Percentiles rank a stretch among this genome's conserved stretches.
Evolutionary conservation across 1,284 basidiomycete species (phyloP).

Genomic region (Moniliophthora roreri): DNA sequence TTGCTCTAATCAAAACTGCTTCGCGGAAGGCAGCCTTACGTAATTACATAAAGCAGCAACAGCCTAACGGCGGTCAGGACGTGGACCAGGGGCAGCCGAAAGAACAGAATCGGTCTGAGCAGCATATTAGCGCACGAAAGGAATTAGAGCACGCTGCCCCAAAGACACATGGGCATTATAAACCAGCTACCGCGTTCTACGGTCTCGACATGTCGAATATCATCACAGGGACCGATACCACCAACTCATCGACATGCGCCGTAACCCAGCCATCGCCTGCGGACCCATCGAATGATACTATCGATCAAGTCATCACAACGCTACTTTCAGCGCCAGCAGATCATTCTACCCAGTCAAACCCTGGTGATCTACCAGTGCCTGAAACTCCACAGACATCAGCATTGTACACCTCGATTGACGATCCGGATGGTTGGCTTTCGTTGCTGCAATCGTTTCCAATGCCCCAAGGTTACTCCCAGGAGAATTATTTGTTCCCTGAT

Average conservation of each 20-base stretch:
- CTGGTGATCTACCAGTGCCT: not conserved
- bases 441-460: conserved; percentile 42
- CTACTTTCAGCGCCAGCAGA: no score
- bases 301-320: no score
- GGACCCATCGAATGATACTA: not conserved
- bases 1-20: conserved; percentile 59
- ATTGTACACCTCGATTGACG: conserved; percentile 19
- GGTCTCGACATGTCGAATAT: conserved; percentile 16
- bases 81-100: conserved; percentile 3
- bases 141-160: conserved; percentile 16
- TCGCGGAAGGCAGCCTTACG: conserved; percentile 51
- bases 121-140: not conserved
- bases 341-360: not conserved
- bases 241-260: not conserved
- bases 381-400: not conserved
- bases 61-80: no score
- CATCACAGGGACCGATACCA: not conserved
- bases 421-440: conserved; percentile 52
- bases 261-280: not conserved
- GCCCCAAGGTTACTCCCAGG: not conserved
- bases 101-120: not conserved
- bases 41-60: conserved; percentile 29
- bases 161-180: conserved; percentile 34
- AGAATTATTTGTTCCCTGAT: no score
- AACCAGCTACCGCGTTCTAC: conserved; percentile 31